Conservation (phyloP, 306 rosid species). For the Medicago lupulina region DNA sequence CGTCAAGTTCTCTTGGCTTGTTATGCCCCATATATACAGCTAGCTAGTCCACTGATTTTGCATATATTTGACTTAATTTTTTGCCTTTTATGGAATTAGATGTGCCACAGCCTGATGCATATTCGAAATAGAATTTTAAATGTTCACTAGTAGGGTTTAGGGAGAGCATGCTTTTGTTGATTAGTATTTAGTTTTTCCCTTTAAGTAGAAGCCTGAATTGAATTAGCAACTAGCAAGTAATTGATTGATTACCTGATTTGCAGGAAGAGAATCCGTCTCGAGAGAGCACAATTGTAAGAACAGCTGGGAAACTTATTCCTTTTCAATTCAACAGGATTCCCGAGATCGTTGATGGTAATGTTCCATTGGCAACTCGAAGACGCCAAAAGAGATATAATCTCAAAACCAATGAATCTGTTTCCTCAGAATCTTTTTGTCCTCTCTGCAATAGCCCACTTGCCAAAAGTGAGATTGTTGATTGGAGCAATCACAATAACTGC, state of each 20-base stretch:
- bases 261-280: constrained; percentile 97
- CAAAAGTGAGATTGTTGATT: constrained; percentile 65
- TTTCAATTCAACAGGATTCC: constrained; percentile 89
- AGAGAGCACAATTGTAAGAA: constrained; percentile 89
- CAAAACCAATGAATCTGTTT: constrained; percentile 70
- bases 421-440: constrained; percentile 78
- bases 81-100: constrained; percentile 9
- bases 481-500: constrained; percentile 42
- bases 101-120: constrained; percentile 19
- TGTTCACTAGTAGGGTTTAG: background rate
- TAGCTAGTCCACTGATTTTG: background rate
- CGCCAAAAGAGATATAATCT: constrained; percentile 87
- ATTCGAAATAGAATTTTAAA: constrained; percentile 6
- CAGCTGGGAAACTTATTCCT: constrained; percentile 94
- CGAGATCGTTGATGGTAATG: constrained; percentile 65
- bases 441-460: constrained; percentile 83
- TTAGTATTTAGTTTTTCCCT: constrained; percentile 28
- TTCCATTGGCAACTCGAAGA: constrained; percentile 78
- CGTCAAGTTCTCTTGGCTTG: constrained; percentile 19
- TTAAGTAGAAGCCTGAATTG: background rate
- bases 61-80: constrained; percentile 16
- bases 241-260: constrained; percentile 22
- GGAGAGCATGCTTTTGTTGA: constrained; percentile 31
- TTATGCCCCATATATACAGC: background rate
- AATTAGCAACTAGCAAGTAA: constrained; percentile 24